A percentile compares a stretch with the other conserved stretches of the same genome.
Evolutionary conservation across 371 early-diverging fungal genomes (phyloP).

Genomic region (Mucor circinelloides): DNA sequence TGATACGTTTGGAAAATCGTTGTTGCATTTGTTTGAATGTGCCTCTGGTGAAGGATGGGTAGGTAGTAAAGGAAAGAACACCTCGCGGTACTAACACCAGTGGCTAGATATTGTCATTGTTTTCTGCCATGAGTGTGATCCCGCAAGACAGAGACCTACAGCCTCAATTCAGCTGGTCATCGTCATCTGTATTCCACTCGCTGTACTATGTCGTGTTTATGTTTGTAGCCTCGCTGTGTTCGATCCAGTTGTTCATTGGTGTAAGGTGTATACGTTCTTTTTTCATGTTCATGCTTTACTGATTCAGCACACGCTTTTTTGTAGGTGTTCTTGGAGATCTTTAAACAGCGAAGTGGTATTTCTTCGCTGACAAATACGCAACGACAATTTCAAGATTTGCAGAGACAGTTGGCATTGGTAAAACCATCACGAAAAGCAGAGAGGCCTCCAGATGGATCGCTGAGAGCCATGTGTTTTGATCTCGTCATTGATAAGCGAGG

Average conservation of each 20-base stretch:
- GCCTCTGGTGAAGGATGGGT: slow-evolving; percentile 65
- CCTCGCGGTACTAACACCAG: neutral
- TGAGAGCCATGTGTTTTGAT: slow-evolving; percentile 51
- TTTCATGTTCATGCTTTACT: neutral
- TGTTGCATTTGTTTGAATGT: slow-evolving; percentile 54
- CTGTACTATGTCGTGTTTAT: slow-evolving; percentile 55
- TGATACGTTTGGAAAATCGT: slow-evolving; percentile 46
- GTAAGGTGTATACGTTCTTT: slow-evolving; percentile 11
- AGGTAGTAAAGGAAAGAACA: neutral
- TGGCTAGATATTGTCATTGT: slow-evolving; percentile 36
- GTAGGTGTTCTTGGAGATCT: slow-evolving; percentile 47
- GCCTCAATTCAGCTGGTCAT: slow-evolving; percentile 42
- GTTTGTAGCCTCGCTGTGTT: slow-evolving; percentile 56
- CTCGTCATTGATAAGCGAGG: slow-evolving; percentile 52
- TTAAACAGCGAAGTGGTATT: slow-evolving; percentile 56
- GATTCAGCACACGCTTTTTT: neutral
- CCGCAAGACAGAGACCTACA: slow-evolving; percentile 26
- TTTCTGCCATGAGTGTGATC: slow-evolving; percentile 42
- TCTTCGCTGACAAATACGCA: slow-evolving; percentile 53
- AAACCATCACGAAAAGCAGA: slow-evolving; percentile 46
- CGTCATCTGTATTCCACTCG: slow-evolving; percentile 42
- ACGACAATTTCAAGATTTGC: slow-evolving; percentile 55
- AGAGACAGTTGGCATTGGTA: slow-evolving; percentile 47
- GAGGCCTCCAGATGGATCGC: slow-evolving; percentile 30
- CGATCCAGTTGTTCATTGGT: slow-evolving; percentile 60